A percentile compares a stretch with the other conserved stretches of the same genome.
Conservation (phyloP, 1,139 yeast species). For the Maudiozyma humilis region DNA sequence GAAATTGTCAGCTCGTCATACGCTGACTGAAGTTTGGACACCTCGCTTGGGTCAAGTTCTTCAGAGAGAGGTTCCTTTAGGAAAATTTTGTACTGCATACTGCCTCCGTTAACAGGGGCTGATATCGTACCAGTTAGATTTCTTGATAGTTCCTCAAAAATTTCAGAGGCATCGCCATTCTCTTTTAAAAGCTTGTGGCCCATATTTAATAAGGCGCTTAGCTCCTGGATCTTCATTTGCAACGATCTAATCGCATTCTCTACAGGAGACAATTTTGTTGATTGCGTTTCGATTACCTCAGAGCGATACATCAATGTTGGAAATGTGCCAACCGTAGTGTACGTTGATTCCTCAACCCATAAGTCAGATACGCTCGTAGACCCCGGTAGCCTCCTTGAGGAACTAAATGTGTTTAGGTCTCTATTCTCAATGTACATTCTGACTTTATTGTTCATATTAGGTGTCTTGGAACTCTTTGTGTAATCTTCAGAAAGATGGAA, state of each 20-base stretch:
- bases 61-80: constrained; percentile 36
- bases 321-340: constrained; percentile 67
- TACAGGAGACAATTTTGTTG: constrained; percentile 64
- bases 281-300: constrained; percentile 52
- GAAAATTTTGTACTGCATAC: constrained; percentile 72
- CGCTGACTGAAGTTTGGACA: constrained; percentile 47
- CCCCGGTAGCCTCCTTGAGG: constrained; percentile 67
- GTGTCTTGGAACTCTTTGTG: constrained; percentile 15
- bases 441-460: constrained; percentile 32
- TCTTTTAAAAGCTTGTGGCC: constrained; percentile 51
- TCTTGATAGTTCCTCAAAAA: constrained; percentile 64
- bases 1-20: constrained; percentile 64
- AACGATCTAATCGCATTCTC: constrained; percentile 72
- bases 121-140: constrained; percentile 82
- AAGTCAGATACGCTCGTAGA: constrained; percentile 63
- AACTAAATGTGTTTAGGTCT: constrained; percentile 61
- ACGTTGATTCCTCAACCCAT: constrained; percentile 85
- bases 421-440: constrained; percentile 65
- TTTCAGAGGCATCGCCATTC: constrained; percentile 41
- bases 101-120: constrained; percentile 90
- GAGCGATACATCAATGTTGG: constrained; percentile 85
- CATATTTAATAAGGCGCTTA: constrained; percentile 59
- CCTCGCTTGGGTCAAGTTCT: constrained; percentile 39
- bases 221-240: constrained; percentile 60
- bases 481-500: constrained; percentile 41